Evolutionary conservation across 106 monocot species (phyloP), one percentile per base, ranked within the genome.

Genomic region (Acanthochlamys bracteata): DNA sequence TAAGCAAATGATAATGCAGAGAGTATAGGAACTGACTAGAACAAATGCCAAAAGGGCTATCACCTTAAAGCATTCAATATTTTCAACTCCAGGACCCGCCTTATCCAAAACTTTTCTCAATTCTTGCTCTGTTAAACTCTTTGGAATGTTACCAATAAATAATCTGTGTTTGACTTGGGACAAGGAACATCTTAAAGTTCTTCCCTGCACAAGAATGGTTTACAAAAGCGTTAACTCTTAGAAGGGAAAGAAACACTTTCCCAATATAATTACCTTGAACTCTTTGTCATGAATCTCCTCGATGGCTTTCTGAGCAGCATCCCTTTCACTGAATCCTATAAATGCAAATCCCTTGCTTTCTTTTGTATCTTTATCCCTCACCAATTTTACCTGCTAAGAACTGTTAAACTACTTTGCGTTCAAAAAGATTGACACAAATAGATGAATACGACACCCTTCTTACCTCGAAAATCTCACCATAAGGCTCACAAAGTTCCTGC

Each of bases 341-440:
- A 98, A 98, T 51, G 96, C 91, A 75, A 81, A 92, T 47, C 96
- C 96, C 69, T 98, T 98, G 83, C 66, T 85, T 82, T 92, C 96
- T 66, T 62, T 80, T 49, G 70, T 88, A 33, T 98, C 96, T 68
- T 88, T 98, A 52, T 98, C 96, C 58, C 85, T 98, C 67, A 85
- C 76, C 61, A 92, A 23, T 51, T 82, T 72, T 39, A 86, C 83
- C 96, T 98, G 76, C 39, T 23, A 74, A 22, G 19, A 11, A 46
- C 60, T 69, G 73, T 46, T 24, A 66, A 39, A 55, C 22, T 59
- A 55, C 13, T 61, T 42, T 11, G 67, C 49, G 15, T 57, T 41
- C 11, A 9, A 73, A 20, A 55, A 4, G 22, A 74, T 46, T 55
- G 4, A 21, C 2, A 19, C 61, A 57, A 26, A 46, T 14, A 58